These are phyloP conservation scores for Funneliformis mosseae DNA, from an alignment of 192 early-diverging fungal species.

Conservation along the genomic window DNA sequence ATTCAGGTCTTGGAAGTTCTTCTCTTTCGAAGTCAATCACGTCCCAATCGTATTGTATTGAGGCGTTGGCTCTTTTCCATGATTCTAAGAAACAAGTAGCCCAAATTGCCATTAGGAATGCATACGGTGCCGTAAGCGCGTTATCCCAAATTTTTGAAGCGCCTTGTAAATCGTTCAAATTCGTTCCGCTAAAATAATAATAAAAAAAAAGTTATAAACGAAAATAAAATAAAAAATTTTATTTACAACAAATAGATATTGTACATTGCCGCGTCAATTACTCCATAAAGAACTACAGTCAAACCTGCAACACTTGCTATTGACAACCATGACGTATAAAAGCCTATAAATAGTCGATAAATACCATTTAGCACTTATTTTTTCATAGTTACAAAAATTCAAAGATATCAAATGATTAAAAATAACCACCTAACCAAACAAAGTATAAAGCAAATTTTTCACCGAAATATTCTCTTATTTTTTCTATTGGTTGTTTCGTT, in stretches of 20 bases:
- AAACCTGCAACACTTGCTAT: slow-evolving; percentile 54
- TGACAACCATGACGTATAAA: slow-evolving; percentile 63
- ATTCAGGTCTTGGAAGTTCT: slow-evolving; percentile 64
- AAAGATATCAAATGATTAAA: not conserved
- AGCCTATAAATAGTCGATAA: slow-evolving; percentile 30
- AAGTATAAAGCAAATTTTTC: slow-evolving; percentile 71
- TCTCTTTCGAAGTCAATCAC: slow-evolving; percentile 49
- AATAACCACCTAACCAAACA: slow-evolving; percentile 57
- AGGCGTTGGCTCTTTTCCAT: slow-evolving; percentile 60
- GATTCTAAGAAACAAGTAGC: slow-evolving; percentile 59
- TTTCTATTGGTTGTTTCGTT: slow-evolving; percentile 48
- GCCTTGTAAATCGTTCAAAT: not conserved
- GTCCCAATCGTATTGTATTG: slow-evolving; percentile 62
- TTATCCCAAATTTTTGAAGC: slow-evolving; percentile 60
- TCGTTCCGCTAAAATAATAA: not conserved
- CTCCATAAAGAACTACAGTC: slow-evolving; percentile 54
- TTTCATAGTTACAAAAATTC: not conserved
- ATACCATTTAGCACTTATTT: not conserved
- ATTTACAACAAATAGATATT: not conserved
- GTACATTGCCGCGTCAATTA: slow-evolving; percentile 20
- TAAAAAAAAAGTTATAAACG: not conserved
- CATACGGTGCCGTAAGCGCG: slow-evolving; percentile 53
- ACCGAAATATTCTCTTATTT: slow-evolving; percentile 67
- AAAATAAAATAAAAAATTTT: not conserved
- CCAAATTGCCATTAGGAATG: slow-evolving; percentile 68